Percentiles rank a stretch among this genome's conserved stretches.
Conservation (phyloP, 2,329 filamentous ascomycete genomes). For the Clarireedia homoeocarpa region DNA sequence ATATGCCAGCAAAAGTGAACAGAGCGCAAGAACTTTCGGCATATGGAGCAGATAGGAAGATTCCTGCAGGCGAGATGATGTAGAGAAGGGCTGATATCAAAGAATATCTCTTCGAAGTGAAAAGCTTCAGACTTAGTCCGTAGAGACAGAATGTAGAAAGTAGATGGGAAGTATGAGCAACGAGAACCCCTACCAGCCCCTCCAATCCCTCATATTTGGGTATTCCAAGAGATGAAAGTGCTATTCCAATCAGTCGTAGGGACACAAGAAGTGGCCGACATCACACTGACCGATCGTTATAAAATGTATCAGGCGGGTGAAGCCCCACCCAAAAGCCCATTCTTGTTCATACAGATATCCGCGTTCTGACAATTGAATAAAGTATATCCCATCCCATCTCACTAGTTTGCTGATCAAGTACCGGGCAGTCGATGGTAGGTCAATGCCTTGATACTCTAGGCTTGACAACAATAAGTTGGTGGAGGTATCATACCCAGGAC, state of each 20-base stretch:
- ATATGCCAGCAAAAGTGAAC: slow-evolving; percentile 66
- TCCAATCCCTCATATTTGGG: slow-evolving; percentile 31
- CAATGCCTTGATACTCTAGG: slow-evolving; percentile 16
- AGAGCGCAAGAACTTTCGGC: slow-evolving; percentile 73
- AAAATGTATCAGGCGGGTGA: slow-evolving; percentile 34
- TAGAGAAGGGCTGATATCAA: slow-evolving; percentile 68
- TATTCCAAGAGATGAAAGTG: slow-evolving; percentile 24
- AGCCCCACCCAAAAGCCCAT: slow-evolving; percentile 68
- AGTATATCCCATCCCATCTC: slow-evolving; percentile 80
- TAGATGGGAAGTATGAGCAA: slow-evolving; percentile 71
- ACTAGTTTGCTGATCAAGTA: slow-evolving; percentile 43
- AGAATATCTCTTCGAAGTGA: slow-evolving; percentile 41
- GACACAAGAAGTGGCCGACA: neutral
- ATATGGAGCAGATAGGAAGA: slow-evolving; percentile 86
- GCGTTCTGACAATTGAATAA: slow-evolving; percentile 50
- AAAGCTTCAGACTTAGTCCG: slow-evolving; percentile 52
- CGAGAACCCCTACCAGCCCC: slow-evolving; percentile 49
- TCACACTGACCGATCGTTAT: slow-evolving; percentile 18
- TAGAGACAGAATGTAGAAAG: slow-evolving; percentile 67
- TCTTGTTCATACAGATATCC: slow-evolving; percentile 74
- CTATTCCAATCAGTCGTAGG: slow-evolving; percentile 13
- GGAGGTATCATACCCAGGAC: slow-evolving; percentile 70
- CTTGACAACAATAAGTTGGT: slow-evolving; percentile 43
- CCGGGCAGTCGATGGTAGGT: slow-evolving; percentile 15
- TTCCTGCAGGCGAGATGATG: slow-evolving; percentile 75